Percentiles rank a stretch among this genome's conserved stretches.
Evolutionary conservation across 176 grass and related monocot genomes (phyloP).

Genomic region (Oryza glaberrima): DNA sequence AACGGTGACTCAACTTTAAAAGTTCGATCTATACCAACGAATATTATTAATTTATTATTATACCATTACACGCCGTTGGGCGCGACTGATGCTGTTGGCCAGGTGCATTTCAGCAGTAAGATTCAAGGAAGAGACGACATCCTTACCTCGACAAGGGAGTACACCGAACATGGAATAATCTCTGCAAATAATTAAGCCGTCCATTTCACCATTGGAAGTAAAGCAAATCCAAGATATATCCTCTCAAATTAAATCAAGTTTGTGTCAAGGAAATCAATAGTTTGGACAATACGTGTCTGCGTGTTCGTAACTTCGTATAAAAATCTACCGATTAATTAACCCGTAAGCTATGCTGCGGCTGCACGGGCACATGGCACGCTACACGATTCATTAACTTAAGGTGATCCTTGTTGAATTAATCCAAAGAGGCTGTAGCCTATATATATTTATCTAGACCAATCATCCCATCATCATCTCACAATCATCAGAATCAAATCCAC

Average conservation of each 20-base stretch:
- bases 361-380: conserved; percentile 20
- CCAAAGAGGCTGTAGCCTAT: conserved; percentile 16
- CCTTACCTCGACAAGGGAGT: not conserved
- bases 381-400: too few species aligned
- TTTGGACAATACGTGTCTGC: conserved; percentile 3
- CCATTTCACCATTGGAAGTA: not conserved
- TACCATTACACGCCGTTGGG: not conserved
- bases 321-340: conserved; percentile 27
- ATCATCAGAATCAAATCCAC: not conserved
- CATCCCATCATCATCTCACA: not conserved
- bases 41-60: not conserved
- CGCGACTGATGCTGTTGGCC: not conserved
- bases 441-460: not conserved
- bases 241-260: not conserved
- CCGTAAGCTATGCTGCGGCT: conserved; percentile 33
- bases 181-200: not conserved
- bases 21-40: not conserved
- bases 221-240: not conserved
- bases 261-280: too few species aligned
- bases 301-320: not conserved
- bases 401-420: not conserved
- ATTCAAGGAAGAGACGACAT: conserved; percentile 6
- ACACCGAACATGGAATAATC: not conserved
- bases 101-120: conserved; percentile 20
- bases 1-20: too few species aligned